Evolutionary conservation across 1,139 yeast species (phyloP).

Genomic region (Sugiyamaella novakii): DNA sequence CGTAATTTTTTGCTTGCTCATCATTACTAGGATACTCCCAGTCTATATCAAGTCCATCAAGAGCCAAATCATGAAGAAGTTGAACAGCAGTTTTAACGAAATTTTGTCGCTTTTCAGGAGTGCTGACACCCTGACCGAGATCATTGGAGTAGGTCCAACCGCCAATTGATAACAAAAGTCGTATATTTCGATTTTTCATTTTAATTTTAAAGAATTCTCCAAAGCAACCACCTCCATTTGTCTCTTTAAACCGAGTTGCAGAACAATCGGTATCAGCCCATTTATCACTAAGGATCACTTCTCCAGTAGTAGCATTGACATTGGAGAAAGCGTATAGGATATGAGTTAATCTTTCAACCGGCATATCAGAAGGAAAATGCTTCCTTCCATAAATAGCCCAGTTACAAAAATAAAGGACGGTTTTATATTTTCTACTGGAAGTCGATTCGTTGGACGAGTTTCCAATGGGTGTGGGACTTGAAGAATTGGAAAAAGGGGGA

Average conservation of each 20-base stretch:
- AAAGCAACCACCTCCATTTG: conserved; percentile 50
- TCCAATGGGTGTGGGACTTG: background rate
- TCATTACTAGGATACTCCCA: conserved; percentile 81
- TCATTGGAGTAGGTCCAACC: conserved; percentile 74
- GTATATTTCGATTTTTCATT: conserved; percentile 51
- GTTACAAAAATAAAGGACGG: conserved; percentile 37
- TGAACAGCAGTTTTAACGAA: conserved; percentile 58
- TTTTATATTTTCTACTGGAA: conserved; percentile 22
- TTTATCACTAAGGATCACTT: conserved; percentile 56
- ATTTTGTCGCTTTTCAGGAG: conserved; percentile 43
- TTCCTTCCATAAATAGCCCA: conserved; percentile 76
- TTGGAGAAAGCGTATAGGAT: conserved; percentile 76
- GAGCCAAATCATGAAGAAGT: conserved; percentile 56
- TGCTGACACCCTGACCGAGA: conserved; percentile 53
- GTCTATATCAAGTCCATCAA: conserved; percentile 92
- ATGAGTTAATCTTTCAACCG: conserved; percentile 59
- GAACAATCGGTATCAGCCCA: conserved; percentile 62
- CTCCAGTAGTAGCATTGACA: conserved; percentile 58
- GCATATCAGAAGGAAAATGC: conserved; percentile 69
- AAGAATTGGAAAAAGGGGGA: background rate
- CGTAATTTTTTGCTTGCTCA: conserved; percentile 51
- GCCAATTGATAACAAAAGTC: conserved; percentile 75
- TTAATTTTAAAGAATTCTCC: conserved; percentile 60
- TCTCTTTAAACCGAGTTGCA: conserved; percentile 21
- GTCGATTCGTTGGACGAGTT: background rate